phyloP scores from a whole-genome alignment of 2,329 filamentous ascomycete genomes.

The Alternaria tenuissima region DNA sequence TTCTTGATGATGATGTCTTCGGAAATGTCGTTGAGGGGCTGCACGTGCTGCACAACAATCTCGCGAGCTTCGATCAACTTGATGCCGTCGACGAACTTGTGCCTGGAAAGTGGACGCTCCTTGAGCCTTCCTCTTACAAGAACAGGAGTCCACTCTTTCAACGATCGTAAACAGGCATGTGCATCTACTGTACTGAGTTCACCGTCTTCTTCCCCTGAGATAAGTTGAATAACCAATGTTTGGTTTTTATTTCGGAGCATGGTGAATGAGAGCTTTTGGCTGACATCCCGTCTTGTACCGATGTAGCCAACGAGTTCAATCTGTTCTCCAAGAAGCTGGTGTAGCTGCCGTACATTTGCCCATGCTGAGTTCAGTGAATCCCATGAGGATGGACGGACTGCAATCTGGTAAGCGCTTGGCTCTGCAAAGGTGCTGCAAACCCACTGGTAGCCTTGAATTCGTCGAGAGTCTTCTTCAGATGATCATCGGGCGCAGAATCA shows the following conservation, averaged over 20 bases:
- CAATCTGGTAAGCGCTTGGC: conserved; percentile 12
- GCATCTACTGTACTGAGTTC: conserved; percentile 27
- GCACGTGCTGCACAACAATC: conserved; percentile 68
- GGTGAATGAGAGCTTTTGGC: conserved; percentile 75
- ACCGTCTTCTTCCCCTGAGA: conserved; percentile 53
- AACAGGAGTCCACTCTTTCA: conserved; percentile 64
- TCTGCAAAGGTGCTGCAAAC: conserved; percentile 4
- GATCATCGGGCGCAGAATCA: conserved; percentile 23
- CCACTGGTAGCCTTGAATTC: conserved; percentile 45
- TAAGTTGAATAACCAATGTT: conserved; percentile 58
- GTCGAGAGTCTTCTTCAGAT: conserved; percentile 35
- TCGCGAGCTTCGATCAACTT: conserved; percentile 59
- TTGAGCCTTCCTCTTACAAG: conserved; percentile 61
- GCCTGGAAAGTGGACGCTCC: conserved; percentile 49
- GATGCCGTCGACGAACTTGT: conserved; percentile 44
- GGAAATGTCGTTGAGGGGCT: conserved; percentile 76
- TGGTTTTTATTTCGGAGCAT: conserved; percentile 60
- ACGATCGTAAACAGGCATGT: conserved; percentile 52
- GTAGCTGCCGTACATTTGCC: too few relatives aligned
- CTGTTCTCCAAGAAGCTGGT: too few relatives aligned
- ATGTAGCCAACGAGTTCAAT: conserved; percentile 68
- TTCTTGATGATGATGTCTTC: conserved; percentile 78
- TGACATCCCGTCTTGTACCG: conserved; percentile 71
- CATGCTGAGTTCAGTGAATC: conserved; percentile 48
- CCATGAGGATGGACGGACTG: conserved; percentile 26